Percentiles rank a stretch among this genome's conserved stretches.
Conservation (phyloP, 768 basidiomycete species). For the Trametes coccinea region DNA sequence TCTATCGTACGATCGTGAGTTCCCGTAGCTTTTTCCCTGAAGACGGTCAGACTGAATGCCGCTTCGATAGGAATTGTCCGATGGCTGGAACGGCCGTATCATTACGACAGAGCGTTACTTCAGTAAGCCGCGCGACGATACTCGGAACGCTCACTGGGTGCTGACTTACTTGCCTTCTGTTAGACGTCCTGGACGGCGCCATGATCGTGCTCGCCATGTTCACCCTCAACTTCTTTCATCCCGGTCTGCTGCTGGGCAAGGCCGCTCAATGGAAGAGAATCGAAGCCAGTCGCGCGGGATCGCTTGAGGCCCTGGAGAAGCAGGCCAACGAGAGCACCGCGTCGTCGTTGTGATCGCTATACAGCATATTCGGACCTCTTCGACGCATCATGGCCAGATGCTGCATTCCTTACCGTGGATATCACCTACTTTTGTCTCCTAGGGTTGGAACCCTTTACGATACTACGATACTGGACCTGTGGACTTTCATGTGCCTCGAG, state of each 20-base stretch:
- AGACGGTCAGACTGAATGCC: neutral
- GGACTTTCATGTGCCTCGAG: too few relatives aligned
- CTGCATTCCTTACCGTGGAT: too few relatives aligned
- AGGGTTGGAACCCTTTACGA: too few relatives aligned
- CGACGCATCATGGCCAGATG: too few relatives aligned
- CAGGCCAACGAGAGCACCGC: too few relatives aligned
- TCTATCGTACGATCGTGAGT: slow-evolving; percentile 47
- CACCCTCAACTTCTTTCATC: slow-evolving; percentile 47
- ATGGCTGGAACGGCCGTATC: slow-evolving; percentile 53
- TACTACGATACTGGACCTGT: too few relatives aligned
- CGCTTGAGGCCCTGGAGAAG: neutral
- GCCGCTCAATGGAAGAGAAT: slow-evolving; percentile 14
- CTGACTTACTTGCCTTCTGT: neutral
- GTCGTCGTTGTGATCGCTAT: neutral
- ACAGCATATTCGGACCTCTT: too few relatives aligned
- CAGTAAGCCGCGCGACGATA: slow-evolving; percentile 34
- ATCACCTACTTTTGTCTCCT: too few relatives aligned
- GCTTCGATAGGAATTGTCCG: slow-evolving; percentile 38
- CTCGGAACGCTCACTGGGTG: neutral
- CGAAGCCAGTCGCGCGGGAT: slow-evolving; percentile 1
- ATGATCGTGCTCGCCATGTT: slow-evolving; percentile 50
- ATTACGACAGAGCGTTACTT: slow-evolving; percentile 51
- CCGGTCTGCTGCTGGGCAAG: slow-evolving; percentile 40
- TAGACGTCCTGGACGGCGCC: slow-evolving; percentile 52
- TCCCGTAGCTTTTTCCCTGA: neutral